Conservation (phyloP, 176 grass and related monocot species). For the Carex parvula region DNA sequence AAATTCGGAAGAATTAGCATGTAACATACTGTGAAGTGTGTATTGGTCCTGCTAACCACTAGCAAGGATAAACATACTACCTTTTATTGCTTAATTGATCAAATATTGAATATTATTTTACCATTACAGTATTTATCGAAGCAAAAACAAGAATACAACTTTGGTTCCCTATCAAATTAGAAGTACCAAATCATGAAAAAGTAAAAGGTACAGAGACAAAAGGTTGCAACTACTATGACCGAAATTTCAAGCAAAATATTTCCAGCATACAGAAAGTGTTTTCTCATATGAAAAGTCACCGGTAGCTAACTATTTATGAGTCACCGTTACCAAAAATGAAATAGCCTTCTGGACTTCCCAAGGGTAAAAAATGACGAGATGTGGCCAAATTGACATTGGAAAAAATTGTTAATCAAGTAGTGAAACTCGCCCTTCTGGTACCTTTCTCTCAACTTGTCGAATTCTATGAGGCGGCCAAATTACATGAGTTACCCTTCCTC, state of each 20-base stretch:
- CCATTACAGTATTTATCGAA: not conserved
- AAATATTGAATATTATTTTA: not conserved
- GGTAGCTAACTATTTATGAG: not conserved
- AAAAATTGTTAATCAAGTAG: conserved; percentile 13
- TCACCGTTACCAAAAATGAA: not conserved
- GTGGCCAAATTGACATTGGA: conserved; percentile 20
- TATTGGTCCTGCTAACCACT: not conserved
- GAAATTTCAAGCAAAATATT: not conserved
- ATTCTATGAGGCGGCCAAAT: conserved; percentile 69
- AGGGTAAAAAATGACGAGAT: not conserved
- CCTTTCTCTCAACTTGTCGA: conserved; percentile 54
- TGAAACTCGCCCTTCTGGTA: conserved; percentile 40
- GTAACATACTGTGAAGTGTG: not conserved
- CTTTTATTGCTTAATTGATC: not conserved
- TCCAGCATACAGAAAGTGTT: not conserved
- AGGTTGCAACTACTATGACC: not conserved
- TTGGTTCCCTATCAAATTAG: not conserved
- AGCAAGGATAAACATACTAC: not conserved
- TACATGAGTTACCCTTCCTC: conserved; percentile 48
- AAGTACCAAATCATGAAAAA: not conserved
- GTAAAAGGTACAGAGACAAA: not conserved
- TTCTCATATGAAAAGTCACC: not conserved
- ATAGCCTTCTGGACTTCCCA: conserved; percentile 1
- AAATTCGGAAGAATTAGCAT: no score
- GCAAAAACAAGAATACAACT: not conserved